phyloP scores from a whole-genome alignment of 2,329 filamentous ascomycete genomes.

The Xylaria sp. region DNA sequence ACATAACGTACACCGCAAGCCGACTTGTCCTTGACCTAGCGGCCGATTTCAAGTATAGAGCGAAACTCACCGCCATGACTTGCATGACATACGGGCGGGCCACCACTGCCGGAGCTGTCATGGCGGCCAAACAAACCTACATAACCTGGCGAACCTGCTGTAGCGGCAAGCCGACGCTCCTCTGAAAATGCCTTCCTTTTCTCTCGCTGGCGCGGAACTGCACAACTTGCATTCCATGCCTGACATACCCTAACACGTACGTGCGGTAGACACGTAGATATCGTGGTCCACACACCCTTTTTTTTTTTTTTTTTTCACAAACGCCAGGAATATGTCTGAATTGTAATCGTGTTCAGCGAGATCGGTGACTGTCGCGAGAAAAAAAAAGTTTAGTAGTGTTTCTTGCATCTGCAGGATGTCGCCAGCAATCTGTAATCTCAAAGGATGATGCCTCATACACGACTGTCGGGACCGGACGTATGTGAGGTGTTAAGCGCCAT shows the following conservation, averaged over 20 bases:
- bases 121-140: slow-evolving; percentile 20
- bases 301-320: background rate
- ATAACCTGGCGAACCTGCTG: slow-evolving; percentile 24
- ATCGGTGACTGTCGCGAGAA: slow-evolving; percentile 18
- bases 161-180: slow-evolving; percentile 28
- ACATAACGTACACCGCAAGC: slow-evolving; percentile 24
- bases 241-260: slow-evolving; percentile 28
- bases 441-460: slow-evolving; percentile 23
- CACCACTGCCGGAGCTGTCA: slow-evolving; percentile 24
- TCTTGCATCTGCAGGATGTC: slow-evolving; percentile 23
- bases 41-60: slow-evolving; percentile 17
- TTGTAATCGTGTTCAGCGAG: slow-evolving; percentile 25
- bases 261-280: slow-evolving; percentile 33
- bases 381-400: slow-evolving; percentile 8
- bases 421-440: slow-evolving; percentile 26
- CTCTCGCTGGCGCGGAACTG: slow-evolving; percentile 22
- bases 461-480: slow-evolving; percentile 19
- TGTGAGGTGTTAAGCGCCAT: background rate
- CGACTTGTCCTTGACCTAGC: slow-evolving; percentile 23
- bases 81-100: slow-evolving; percentile 32
- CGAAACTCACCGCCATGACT: slow-evolving; percentile 39
- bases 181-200: slow-evolving; percentile 27
- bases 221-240: slow-evolving; percentile 35
- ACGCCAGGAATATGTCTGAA: slow-evolving; percentile 10
- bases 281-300: slow-evolving; percentile 19